Evolutionary conservation across 176 grass and related monocot genomes (phyloP).

Genomic region (Rhynchospora tenuis): DNA sequence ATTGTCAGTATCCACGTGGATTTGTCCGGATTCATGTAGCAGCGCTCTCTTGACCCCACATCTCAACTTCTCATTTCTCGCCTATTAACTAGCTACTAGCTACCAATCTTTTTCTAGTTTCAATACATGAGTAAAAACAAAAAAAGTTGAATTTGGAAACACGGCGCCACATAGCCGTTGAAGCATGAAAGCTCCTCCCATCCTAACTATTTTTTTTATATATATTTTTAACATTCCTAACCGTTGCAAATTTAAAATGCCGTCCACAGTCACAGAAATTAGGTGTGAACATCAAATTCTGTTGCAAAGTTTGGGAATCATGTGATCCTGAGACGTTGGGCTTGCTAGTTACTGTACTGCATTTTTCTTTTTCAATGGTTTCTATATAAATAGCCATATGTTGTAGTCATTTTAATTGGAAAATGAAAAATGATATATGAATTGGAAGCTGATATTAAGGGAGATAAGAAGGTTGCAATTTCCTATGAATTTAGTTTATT

Average conservation of each 20-base stretch:
- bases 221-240: neutral
- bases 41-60: neutral
- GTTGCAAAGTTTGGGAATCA: neutral
- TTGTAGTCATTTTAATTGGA: too few relatives aligned
- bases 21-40: constrained; percentile 12
- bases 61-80: neutral
- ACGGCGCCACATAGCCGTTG: constrained; percentile 1
- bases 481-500: too few relatives aligned
- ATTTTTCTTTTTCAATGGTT: too few relatives aligned
- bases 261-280: neutral
- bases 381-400: too few relatives aligned
- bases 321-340: constrained; percentile 4
- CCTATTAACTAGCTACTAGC: neutral
- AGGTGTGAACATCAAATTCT: constrained; percentile 3
- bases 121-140: neutral
- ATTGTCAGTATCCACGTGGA: constrained; percentile 28
- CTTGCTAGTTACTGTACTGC: neutral
- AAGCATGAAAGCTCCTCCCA: constrained; percentile 14
- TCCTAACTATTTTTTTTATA: neutral
- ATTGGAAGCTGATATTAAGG: too few relatives aligned
- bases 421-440: too few relatives aligned
- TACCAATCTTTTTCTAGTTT: neutral
- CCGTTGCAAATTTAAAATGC: neutral
- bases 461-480: too few relatives aligned
- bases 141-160: neutral